Evolutionary conservation across 148 eudicot species (phyloP).

Genomic region (Nepenthes mirabilis): DNA sequence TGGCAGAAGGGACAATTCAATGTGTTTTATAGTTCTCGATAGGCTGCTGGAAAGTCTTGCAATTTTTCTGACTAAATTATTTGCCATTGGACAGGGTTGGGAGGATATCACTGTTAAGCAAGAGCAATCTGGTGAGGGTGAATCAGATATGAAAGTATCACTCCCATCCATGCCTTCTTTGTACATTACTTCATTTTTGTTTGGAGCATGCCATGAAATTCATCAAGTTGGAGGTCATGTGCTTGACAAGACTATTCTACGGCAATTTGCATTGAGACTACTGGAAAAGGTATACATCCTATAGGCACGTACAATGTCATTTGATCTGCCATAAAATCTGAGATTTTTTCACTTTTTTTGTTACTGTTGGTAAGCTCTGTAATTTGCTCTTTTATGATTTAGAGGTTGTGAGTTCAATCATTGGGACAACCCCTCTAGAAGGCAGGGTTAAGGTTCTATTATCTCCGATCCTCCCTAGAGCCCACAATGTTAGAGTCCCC

Average conservation of each 20-base stretch:
- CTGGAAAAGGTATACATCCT: conserved; percentile 56
- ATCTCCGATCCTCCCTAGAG: no score
- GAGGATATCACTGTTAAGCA: conserved; percentile 88
- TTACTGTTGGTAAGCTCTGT: no score
- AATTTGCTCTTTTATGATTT: no score
- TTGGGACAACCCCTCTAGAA: no score
- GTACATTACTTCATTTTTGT: conserved; percentile 71
- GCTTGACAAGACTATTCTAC: conserved; percentile 70
- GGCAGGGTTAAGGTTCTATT: no score
- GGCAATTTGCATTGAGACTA: conserved; percentile 53
- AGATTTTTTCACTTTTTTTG: no score
- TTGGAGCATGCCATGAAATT: conserved; percentile 86
- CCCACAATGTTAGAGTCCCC: no score
- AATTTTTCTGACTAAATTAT: conserved; percentile 6
- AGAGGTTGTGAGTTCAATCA: no score
- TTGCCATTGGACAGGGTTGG: conserved; percentile 61
- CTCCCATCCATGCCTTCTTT: conserved; percentile 92
- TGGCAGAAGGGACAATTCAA: background rate
- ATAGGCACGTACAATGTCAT: background rate
- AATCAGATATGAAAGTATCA: conserved; percentile 73
- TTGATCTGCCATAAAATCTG: background rate
- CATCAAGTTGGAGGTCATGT: conserved; percentile 94
- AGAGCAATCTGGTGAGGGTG: conserved; percentile 55
- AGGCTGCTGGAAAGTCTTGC: background rate
- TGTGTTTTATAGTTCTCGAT: background rate